A percentile compares a stretch with the other conserved stretches of the same genome.
These are phyloP conservation scores for Xylaria hypoxylon DNA, from an alignment of 2,329 filamentous ascomycete species.

Conservation along the genomic window DNA sequence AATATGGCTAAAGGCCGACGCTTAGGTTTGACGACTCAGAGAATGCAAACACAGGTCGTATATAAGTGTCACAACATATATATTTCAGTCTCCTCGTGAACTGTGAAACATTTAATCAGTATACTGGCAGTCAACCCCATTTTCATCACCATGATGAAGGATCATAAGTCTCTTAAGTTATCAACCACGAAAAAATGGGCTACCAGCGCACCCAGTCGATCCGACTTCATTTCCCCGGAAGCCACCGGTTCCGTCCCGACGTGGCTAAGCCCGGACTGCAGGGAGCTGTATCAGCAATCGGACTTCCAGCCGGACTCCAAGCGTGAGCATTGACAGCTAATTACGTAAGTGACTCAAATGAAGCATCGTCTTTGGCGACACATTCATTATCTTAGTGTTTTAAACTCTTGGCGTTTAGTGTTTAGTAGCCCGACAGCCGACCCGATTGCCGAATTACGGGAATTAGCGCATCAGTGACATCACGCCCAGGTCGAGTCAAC, in stretches of 20 bases:
- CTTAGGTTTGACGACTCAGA: neutral
- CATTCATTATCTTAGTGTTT: neutral
- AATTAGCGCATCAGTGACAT: neutral
- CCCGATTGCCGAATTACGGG: constrained; percentile 11
- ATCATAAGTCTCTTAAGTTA: neutral
- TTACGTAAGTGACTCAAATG: constrained; percentile 23
- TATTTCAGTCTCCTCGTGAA: neutral
- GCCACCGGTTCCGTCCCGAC: constrained; percentile 13
- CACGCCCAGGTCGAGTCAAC: neutral
- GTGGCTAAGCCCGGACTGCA: constrained; percentile 14
- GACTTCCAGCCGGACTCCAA: neutral
- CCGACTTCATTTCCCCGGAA: constrained; percentile 6
- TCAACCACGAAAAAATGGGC: neutral
- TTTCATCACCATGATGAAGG: neutral
- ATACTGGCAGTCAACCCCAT: neutral
- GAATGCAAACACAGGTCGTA: neutral
- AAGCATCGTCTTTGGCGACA: neutral
- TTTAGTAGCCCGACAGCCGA: constrained; percentile 15
- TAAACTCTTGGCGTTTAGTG: neutral
- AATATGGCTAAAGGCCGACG: neutral
- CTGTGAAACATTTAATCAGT: neutral
- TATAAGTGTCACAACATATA: neutral
- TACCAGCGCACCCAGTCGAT: neutral
- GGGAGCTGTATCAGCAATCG: constrained; percentile 8
- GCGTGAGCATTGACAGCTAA: neutral